These are phyloP conservation scores for Ganoderma meredithae DNA, from an alignment of 1,284 basidiomycete species.

Conservation along the genomic window DNA sequence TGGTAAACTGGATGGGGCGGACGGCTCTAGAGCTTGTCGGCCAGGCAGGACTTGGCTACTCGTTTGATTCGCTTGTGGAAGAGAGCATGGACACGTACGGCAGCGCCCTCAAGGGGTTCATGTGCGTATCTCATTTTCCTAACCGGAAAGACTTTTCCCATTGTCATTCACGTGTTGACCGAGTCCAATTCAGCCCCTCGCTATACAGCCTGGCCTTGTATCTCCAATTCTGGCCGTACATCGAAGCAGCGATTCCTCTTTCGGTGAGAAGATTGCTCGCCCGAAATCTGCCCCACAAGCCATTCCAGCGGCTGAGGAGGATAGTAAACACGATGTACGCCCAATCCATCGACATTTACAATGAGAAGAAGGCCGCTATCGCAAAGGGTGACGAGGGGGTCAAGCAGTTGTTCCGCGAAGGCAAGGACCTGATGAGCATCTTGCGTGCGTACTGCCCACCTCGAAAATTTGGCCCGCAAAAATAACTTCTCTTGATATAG, in stretches of 20 bases:
- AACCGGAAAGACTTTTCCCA: too few species aligned
- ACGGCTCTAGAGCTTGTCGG: constrained; percentile 34
- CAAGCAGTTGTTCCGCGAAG: constrained; percentile 30
- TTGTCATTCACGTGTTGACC: background rate
- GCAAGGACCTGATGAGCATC: constrained; percentile 38
- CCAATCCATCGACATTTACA: constrained; percentile 27
- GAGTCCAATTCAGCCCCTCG: background rate
- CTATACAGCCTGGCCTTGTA: constrained; percentile 18
- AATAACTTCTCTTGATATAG: background rate
- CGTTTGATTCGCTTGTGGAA: constrained; percentile 31
- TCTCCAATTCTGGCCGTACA: constrained; percentile 21
- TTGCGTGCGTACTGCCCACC: constrained; percentile 24
- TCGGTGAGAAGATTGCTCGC: constrained; percentile 10
- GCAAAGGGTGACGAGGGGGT: constrained; percentile 26
- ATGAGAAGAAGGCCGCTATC: constrained; percentile 32
- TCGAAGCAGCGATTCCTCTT: constrained; percentile 19
- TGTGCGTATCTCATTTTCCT: constrained; percentile 5
- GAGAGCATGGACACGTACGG: constrained; percentile 19
- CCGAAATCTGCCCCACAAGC: constrained; percentile 17
- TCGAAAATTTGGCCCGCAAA: background rate
- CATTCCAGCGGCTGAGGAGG: constrained; percentile 21
- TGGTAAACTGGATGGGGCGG: constrained; percentile 33
- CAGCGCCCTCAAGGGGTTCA: constrained; percentile 20
- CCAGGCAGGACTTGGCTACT: constrained; percentile 33
- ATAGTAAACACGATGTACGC: constrained; percentile 29